phyloP scores from a whole-genome alignment of 768 basidiomycete genomes.

The Xanthoconium stramineum region DNA sequence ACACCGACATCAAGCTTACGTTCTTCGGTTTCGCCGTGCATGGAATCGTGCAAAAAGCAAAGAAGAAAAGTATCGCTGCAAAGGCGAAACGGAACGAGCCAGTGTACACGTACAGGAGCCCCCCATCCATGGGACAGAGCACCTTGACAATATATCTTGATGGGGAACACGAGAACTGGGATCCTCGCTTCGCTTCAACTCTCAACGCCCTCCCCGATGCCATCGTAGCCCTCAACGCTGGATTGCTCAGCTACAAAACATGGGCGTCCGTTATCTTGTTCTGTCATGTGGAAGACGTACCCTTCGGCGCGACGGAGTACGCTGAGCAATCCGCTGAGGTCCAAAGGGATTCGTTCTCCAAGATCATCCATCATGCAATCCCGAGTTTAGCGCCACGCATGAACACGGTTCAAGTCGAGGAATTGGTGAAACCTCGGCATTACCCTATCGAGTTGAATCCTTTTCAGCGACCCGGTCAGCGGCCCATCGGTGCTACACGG shows the following conservation, averaged over 20 bases:
- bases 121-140: conserved; percentile 37
- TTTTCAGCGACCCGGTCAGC: conserved; percentile 33
- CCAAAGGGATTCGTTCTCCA: conserved; percentile 28
- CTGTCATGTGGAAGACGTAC: conserved; percentile 25
- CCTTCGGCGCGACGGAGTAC: conserved; percentile 36
- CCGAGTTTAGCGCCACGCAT: conserved; percentile 25
- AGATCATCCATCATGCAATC: conserved; percentile 27
- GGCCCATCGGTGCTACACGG: conserved; percentile 22
- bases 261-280: conserved; percentile 38
- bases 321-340: conserved; percentile 36
- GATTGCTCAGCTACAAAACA: conserved; percentile 33
- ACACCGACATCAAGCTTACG: conserved; percentile 43
- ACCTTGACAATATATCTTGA: conserved; percentile 37
- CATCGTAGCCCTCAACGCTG: conserved; percentile 41
- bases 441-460: conserved; percentile 33
- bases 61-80: conserved; percentile 31
- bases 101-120: conserved; percentile 36
- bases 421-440: conserved; percentile 24
- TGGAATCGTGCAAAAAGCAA: conserved; percentile 31
- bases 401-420: conserved; percentile 18
- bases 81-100: conserved; percentile 27
- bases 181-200: conserved; percentile 21
- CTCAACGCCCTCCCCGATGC: conserved; percentile 35
- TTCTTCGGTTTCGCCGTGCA: conserved; percentile 37
- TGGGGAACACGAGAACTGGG: conserved; percentile 26